A percentile compares a stretch with the other conserved stretches of the same genome.
These are phyloP conservation scores for Mytilinidion resinicola DNA, from an alignment of 495 filamentous ascomycete species.

Conservation along the genomic window DNA sequence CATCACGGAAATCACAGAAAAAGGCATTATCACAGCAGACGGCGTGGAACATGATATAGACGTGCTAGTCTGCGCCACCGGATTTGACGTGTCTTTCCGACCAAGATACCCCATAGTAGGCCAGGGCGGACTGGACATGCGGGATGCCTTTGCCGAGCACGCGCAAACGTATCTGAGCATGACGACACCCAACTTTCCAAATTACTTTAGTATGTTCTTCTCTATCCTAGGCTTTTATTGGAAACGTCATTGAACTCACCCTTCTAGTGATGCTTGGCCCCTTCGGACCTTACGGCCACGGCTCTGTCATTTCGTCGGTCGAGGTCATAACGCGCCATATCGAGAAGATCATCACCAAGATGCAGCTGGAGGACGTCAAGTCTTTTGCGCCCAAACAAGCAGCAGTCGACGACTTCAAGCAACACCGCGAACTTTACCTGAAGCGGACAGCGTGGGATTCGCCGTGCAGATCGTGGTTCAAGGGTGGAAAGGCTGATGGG, in stretches of 20 bases:
- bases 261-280: background rate
- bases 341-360: background rate
- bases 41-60: slow-evolving; percentile 1
- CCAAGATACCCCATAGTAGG: background rate
- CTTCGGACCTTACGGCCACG: background rate
- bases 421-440: background rate
- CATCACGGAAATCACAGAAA: background rate
- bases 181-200: background rate
- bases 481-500: background rate
- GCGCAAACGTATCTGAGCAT: background rate
- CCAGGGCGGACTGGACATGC: background rate
- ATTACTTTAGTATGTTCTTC: background rate
- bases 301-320: background rate
- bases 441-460: background rate
- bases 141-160: background rate
- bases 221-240: background rate
- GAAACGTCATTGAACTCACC: no score
- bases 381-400: background rate
- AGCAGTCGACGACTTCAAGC: background rate
- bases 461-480: background rate
- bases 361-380: background rate
- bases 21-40: background rate
- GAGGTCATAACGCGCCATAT: background rate
- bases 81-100: background rate
- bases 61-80: slow-evolving; percentile 3